A percentile compares a stretch with the other conserved stretches of the same genome.
These are phyloP conservation scores for Pyricularia pennisetigena DNA, from an alignment of 2,329 filamentous ascomycete genomes.

Conservation along the genomic window DNA sequence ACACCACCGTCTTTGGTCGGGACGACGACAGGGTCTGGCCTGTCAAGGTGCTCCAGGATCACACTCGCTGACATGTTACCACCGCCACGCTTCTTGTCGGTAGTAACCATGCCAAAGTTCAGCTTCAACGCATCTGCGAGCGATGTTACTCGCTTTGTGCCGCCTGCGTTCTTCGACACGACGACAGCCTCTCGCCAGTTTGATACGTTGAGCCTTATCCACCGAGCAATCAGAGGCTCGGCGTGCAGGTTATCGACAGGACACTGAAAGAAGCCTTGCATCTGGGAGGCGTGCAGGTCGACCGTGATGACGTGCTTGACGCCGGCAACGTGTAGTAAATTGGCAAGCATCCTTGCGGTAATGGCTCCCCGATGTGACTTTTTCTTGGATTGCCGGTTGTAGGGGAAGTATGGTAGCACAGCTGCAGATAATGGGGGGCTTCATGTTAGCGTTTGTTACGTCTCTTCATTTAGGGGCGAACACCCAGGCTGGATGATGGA, in stretches of 20 bases:
- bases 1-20: background rate
- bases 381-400: conserved; percentile 98
- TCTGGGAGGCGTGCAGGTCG: conserved; percentile 93
- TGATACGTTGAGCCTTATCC: conserved; percentile 83
- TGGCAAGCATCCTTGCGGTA: conserved; percentile 93
- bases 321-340: conserved; percentile 84
- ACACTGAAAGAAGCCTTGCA: conserved; percentile 98
- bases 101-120: conserved; percentile 94
- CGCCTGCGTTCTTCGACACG: conserved; percentile 95
- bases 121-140: conserved; percentile 92
- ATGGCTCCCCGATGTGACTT: conserved; percentile 95
- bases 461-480: background rate
- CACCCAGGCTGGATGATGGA: background rate
- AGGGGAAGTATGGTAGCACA: conserved; percentile 93
- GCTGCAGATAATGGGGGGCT: conserved; percentile 35
- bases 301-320: conserved; percentile 97
- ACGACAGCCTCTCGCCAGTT: conserved; percentile 89
- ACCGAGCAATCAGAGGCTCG: conserved; percentile 88
- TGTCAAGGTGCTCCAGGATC: conserved; percentile 61
- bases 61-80: conserved; percentile 67
- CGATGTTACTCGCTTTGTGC: conserved; percentile 93
- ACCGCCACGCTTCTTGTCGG: conserved; percentile 55
- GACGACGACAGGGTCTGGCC: conserved; percentile 30
- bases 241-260: conserved; percentile 96
- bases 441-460: background rate